Percentiles rank a stretch among this genome's conserved stretches.
These are phyloP conservation scores for Globisporangium perplexum DNA, from an alignment of 352 stramenopile genomes.

Conservation along the genomic window DNA sequence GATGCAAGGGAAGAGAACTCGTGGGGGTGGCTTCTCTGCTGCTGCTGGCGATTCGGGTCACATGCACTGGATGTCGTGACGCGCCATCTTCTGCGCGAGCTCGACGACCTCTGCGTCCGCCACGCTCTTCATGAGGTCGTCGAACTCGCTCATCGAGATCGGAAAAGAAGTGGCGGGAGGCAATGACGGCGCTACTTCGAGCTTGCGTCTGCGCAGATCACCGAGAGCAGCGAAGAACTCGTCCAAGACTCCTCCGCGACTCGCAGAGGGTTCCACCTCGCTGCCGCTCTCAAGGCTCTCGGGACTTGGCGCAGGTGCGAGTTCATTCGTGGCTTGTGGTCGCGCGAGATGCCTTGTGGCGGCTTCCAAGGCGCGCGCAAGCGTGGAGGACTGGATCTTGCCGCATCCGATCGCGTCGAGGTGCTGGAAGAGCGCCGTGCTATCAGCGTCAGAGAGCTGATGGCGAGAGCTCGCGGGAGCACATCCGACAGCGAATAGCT, in stretches of 20 bases:
- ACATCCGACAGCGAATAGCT: neutral
- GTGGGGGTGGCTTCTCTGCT: neutral
- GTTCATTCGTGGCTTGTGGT: neutral
- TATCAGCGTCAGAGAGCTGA: slow-evolving; percentile 11
- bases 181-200: neutral
- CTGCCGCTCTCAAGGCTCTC: neutral
- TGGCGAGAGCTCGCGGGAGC: neutral
- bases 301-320: neutral
- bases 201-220: slow-evolving; percentile 4
- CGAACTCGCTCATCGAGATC: slow-evolving; percentile 29
- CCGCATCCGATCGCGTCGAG: slow-evolving; percentile 43
- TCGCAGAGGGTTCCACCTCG: neutral
- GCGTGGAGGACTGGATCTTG: slow-evolving; percentile 34
- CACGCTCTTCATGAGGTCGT: slow-evolving; percentile 28
- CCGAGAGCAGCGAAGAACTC: slow-evolving; percentile 20
- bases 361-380: slow-evolving; percentile 28
- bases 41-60: slow-evolving; percentile 7
- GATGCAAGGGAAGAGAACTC: neutral
- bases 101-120: slow-evolving; percentile 28
- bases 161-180: slow-evolving; percentile 3
- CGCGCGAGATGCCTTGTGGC: slow-evolving; percentile 38
- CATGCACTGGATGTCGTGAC: slow-evolving; percentile 56
- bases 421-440: slow-evolving; percentile 35
- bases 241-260: slow-evolving; percentile 1
- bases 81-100: slow-evolving; percentile 42